Conservation (phyloP, 371 early-diverging fungal genomes). For the Capniomyces stellatus region DNA sequence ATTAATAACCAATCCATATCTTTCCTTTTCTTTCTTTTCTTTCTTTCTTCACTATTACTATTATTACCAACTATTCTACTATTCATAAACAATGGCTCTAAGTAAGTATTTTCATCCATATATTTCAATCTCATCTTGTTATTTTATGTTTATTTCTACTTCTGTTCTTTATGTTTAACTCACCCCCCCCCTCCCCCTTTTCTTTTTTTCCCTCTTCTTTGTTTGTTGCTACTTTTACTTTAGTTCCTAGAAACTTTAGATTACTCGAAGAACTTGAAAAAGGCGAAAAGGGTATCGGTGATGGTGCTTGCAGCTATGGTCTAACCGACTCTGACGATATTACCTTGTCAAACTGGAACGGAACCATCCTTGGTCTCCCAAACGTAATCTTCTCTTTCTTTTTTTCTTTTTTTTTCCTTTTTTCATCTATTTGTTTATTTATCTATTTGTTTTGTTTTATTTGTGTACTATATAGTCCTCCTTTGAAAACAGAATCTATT, state of each 20-base stretch:
- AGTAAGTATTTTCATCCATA: neutral
- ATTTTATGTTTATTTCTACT: neutral
- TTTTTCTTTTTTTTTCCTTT: neutral
- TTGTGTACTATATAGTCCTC: conserved; percentile 37
- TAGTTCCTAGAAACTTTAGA: conserved; percentile 86
- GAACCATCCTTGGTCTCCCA: conserved; percentile 88
- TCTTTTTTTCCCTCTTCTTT: neutral
- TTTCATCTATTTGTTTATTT: neutral
- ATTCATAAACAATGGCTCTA: neutral
- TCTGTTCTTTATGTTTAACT: too few species aligned
- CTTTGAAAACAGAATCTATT: conserved; percentile 89
- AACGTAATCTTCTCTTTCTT: conserved; percentile 36
- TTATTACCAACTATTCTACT: too few species aligned
- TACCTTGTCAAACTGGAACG: conserved; percentile 76
- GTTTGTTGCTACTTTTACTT: too few species aligned
- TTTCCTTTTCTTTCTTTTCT: neutral
- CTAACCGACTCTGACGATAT: conserved; percentile 73
- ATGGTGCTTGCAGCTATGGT: conserved; percentile 87
- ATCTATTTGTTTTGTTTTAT: neutral
- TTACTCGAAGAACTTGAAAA: conserved; percentile 93
- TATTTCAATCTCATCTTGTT: neutral
- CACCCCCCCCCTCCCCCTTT: neutral
- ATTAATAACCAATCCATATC: neutral
- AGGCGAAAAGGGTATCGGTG: conserved; percentile 92
- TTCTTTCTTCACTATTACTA: too few species aligned